Evolutionary conservation across 306 rosid species (phyloP), one percentile per base, ranked within the genome.

Genomic region (Trifolium fragiferum): DNA sequence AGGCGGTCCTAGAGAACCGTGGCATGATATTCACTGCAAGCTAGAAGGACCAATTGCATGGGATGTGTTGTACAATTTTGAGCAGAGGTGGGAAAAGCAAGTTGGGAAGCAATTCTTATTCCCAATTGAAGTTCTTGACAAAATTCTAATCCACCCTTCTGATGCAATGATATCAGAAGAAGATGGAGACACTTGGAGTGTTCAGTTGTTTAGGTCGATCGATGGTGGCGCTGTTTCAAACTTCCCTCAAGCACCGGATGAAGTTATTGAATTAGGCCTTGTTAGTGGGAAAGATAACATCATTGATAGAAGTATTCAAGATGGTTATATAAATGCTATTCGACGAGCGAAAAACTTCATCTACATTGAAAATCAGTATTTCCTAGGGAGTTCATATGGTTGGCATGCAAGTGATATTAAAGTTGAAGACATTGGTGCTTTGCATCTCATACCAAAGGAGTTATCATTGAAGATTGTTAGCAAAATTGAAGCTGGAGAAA

Each of bases 1-100:
- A 78, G 92, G 98, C 5, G 97, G 97, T 79, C 98, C 98, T 4
- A 83, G 93, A 79, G 97, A 91, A 77, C 98, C 97, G 5, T 91
- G 98, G 97, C 96, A 93, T 79, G 98, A 91, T 67, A 85, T 91
- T 69, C 97, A 93, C 50, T 91, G 96, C 82, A 80, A 78, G 66
- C 80, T 92, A 7, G 94, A 90, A 83, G 98, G 96, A 3, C 90
- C 96, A 1, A 53, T 87, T 79, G 96, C 98, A 80, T 90, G 94
- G 96, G 96, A 92, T 73, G 92, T 92, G 12, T 57, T 93, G 62
- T 85, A 86, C 85, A 93, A 93, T 80, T 93, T 93, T 78, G 96
- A 92, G 82, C 98, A 88, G 25, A 84, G 98, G 80, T 92, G 98
- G 96, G 76, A 53, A 66, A 89, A 76, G 75, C 92, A 92, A 59